phyloP scores from a whole-genome alignment of 331 rosid species.

The Arachis monticola region DNA sequence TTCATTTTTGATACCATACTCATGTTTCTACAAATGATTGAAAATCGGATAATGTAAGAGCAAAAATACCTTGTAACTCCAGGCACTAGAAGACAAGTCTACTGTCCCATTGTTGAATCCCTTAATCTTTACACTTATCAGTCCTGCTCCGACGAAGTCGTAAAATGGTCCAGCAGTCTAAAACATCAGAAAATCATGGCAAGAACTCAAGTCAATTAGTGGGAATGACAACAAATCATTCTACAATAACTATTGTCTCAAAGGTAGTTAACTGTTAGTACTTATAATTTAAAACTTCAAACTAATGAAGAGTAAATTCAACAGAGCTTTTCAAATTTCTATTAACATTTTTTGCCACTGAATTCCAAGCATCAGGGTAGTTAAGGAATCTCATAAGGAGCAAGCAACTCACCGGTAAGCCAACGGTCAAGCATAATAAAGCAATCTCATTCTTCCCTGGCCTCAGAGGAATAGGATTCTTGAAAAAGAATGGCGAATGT shows the following conservation, averaged over 20 bases:
- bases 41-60: conserved; percentile 11
- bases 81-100: conserved; percentile 71
- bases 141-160: conserved; percentile 89
- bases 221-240: conserved; percentile 31
- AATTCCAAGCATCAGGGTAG: not conserved
- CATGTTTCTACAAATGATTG: not conserved
- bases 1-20: conserved; percentile 7
- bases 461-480: conserved; percentile 63
- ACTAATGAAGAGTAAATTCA: not conserved
- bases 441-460: conserved; percentile 91
- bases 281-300: not conserved
- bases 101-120: conserved; percentile 77
- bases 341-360: not conserved
- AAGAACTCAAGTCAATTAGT: conserved; percentile 27
- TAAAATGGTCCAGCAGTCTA: conserved; percentile 92
- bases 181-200: conserved; percentile 27
- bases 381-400: conserved; percentile 18
- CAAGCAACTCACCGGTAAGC: conserved; percentile 65
- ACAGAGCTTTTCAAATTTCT: conserved; percentile 11
- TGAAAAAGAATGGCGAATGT: conserved; percentile 65
- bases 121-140: conserved; percentile 64
- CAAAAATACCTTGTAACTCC: conserved; percentile 83
- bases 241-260: not conserved
- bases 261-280: not conserved
- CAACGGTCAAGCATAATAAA: conserved; percentile 86